A percentile compares a stretch with the other conserved stretches of the same genome.
phyloP scores from a whole-genome alignment of 352 stramenopile species.

The Phytopythium litorale region DNA sequence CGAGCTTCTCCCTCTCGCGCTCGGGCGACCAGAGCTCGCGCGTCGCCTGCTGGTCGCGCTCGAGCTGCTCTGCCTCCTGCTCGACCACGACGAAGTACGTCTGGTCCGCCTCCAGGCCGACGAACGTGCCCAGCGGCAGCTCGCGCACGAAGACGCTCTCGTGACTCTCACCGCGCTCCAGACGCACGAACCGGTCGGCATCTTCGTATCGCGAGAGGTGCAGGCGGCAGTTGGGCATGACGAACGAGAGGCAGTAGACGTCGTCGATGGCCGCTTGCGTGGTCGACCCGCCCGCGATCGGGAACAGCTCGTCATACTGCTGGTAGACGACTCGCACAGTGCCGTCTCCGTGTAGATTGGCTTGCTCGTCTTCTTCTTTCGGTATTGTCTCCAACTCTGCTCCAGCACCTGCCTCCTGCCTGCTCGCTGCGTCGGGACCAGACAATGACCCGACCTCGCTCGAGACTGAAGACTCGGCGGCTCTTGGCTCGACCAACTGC shows the following conservation, averaged over 20 bases:
- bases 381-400: slow-evolving; percentile 4
- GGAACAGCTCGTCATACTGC: slow-evolving; percentile 84
- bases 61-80: slow-evolving; percentile 68
- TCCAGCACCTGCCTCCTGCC: slow-evolving; percentile 1
- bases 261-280: slow-evolving; percentile 78
- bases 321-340: slow-evolving; percentile 83
- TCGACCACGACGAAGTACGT: slow-evolving; percentile 86
- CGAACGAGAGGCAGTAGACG: slow-evolving; percentile 85
- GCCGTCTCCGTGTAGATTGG: slow-evolving; percentile 21
- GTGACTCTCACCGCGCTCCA: slow-evolving; percentile 47
- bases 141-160: slow-evolving; percentile 45
- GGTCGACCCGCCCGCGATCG: slow-evolving; percentile 70
- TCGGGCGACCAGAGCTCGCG: slow-evolving; percentile 44
- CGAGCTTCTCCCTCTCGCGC: slow-evolving; percentile 27
- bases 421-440: background rate
- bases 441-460: background rate
- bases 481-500: background rate
- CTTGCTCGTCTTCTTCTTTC: slow-evolving; percentile 20
- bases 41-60: slow-evolving; percentile 55
- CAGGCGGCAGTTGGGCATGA: slow-evolving; percentile 85
- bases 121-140: slow-evolving; percentile 68
- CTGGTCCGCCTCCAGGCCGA: slow-evolving; percentile 52
- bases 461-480: background rate
- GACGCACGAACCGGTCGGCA: slow-evolving; percentile 44
- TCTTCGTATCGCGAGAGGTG: slow-evolving; percentile 55